phyloP scores from a whole-genome alignment of 108 stramenopile genomes.

The Phaeodactylum tricornutum region DNA sequence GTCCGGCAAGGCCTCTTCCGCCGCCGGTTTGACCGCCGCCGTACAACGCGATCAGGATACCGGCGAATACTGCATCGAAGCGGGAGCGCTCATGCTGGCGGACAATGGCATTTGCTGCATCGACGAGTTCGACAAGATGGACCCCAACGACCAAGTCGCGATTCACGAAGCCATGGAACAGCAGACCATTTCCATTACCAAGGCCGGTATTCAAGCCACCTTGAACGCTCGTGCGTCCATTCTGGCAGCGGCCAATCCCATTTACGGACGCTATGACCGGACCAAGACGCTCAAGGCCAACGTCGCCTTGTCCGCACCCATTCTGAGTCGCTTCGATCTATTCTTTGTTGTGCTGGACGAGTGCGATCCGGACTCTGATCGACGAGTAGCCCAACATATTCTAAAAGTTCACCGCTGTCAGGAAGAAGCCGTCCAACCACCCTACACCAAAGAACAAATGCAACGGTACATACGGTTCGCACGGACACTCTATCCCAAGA shows the following conservation, averaged over 20 bases:
- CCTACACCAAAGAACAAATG: constrained; percentile 83
- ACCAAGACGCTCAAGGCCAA: constrained; percentile 95
- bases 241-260: constrained; percentile 98
- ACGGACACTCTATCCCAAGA: constrained; percentile 80
- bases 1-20: constrained; percentile 93
- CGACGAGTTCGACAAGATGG: constrained; percentile 98
- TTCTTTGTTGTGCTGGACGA: constrained; percentile 99
- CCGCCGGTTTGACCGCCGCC: constrained; percentile 97
- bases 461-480: constrained; percentile 94
- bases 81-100: constrained; percentile 98
- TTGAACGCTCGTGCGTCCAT: constrained; percentile 97
- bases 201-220: constrained; percentile 98
- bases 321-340: constrained; percentile 97
- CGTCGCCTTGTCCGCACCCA: constrained; percentile 91
- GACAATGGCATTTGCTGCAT: constrained; percentile 99
- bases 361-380: constrained; percentile 89
- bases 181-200: constrained; percentile 99
- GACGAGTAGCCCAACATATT: constrained; percentile 92
- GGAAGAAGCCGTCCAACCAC: constrained; percentile 54
- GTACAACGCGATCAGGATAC: constrained; percentile 96
- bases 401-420: constrained; percentile 84
- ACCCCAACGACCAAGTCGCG: constrained; percentile 91
- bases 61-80: constrained; percentile 98
- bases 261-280: constrained; percentile 97
- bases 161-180: constrained; percentile 99